These are phyloP conservation scores for Fusarium chaquense DNA, from an alignment of 2,329 filamentous ascomycete genomes.

Conservation along the genomic window DNA sequence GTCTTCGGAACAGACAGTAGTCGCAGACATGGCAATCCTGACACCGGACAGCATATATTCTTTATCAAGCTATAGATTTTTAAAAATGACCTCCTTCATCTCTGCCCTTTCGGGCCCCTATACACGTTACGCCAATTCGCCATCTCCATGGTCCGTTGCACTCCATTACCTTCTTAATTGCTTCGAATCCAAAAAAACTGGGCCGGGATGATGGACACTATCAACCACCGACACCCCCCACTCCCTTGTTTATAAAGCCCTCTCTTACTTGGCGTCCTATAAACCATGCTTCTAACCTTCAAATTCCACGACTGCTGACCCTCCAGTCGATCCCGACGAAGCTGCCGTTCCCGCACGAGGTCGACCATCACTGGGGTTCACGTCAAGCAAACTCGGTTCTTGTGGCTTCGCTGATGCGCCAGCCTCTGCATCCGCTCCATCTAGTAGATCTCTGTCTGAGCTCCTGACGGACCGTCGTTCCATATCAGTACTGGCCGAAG, in stretches of 20 bases:
- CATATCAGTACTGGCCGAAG: slow-evolving; percentile 61
- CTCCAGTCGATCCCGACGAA: slow-evolving; percentile 48
- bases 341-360: slow-evolving; percentile 46
- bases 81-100: background rate
- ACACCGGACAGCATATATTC: slow-evolving; percentile 9
- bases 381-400: slow-evolving; percentile 53
- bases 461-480: slow-evolving; percentile 74
- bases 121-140: slow-evolving; percentile 30
- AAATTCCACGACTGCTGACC: slow-evolving; percentile 58
- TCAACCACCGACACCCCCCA: slow-evolving; percentile 26
- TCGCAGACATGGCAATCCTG: background rate
- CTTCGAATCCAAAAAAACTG: slow-evolving; percentile 14
- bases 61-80: slow-evolving; percentile 11
- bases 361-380: slow-evolving; percentile 46
- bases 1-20: background rate
- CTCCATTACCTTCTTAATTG: slow-evolving; percentile 11
- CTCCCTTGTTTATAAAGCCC: slow-evolving; percentile 31
- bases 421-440: slow-evolving; percentile 79
- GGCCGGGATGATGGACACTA: slow-evolving; percentile 26
- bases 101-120: background rate
- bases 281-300: slow-evolving; percentile 49
- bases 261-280: slow-evolving; percentile 10
- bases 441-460: slow-evolving; percentile 76
- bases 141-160: slow-evolving; percentile 14
- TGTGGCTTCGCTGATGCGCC: slow-evolving; percentile 57